These are phyloP conservation scores for Neonectria magnoliae DNA, from an alignment of 2,329 filamentous ascomycete species.

Conservation along the genomic window DNA sequence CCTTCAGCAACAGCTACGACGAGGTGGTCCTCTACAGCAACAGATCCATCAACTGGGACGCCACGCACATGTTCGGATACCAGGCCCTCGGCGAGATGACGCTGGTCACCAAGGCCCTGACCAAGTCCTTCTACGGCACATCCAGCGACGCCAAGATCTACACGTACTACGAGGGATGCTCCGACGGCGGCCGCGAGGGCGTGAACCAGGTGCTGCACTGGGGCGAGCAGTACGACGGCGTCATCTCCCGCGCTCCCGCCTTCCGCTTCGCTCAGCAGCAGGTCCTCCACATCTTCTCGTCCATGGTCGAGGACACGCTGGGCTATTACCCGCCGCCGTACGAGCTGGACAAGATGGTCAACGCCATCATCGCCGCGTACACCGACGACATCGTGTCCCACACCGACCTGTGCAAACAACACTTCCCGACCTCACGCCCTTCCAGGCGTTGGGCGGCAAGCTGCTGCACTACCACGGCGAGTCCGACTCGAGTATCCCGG, in stretches of 20 bases:
- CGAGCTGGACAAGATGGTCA: conserved; percentile 61
- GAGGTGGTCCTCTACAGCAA: conserved; percentile 56
- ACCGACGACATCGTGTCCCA: conserved; percentile 62
- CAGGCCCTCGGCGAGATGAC: conserved; percentile 61
- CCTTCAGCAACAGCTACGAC: conserved; percentile 51
- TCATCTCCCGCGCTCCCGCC: conserved; percentile 29
- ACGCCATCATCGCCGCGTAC: conserved; percentile 63
- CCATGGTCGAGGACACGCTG: conserved; percentile 50
- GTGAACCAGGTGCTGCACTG: conserved; percentile 35
- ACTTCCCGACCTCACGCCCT: conserved; percentile 61
- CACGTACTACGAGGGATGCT: conserved; percentile 64
- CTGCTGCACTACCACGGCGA: conserved; percentile 69
- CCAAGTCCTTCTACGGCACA: conserved; percentile 51
- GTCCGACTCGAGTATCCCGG: conserved; percentile 61
- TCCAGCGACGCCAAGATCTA: conserved; percentile 46
- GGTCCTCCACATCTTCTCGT: conserved; percentile 51
- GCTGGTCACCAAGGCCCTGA: conserved; percentile 55
- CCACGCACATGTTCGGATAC: conserved; percentile 61
- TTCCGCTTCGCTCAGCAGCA: conserved; percentile 54
- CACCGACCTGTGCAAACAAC: conserved; percentile 55
- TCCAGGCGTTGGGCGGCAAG: conserved; percentile 62
- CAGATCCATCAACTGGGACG: conserved; percentile 61
- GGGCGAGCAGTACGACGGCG: conserved; percentile 31
- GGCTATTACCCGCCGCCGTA: conserved; percentile 51
- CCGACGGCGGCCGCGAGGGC: conserved; percentile 59